Conservation (phyloP, 129 eudicot species). For the Rutidosis leptorrhynchoides region DNA sequence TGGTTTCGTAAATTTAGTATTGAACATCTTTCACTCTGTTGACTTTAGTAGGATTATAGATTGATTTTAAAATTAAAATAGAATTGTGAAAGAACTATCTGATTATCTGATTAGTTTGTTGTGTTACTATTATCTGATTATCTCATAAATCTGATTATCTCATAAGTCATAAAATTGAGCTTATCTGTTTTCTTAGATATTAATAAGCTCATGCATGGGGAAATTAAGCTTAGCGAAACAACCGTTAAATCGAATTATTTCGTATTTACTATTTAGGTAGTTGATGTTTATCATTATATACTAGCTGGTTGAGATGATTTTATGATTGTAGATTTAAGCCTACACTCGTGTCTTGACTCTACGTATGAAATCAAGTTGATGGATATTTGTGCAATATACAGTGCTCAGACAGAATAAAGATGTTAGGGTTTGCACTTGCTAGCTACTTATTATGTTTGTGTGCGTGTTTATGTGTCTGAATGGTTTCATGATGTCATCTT, state of each 20-base stretch:
- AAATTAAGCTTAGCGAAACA: neutral
- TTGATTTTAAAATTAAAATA: neutral
- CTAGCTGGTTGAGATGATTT: neutral
- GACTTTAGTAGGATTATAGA: neutral
- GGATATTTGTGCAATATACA: neutral
- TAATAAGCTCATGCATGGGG: neutral
- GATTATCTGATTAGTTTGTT: neutral
- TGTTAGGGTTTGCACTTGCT: neutral
- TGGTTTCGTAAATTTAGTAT: neutral
- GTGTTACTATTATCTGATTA: neutral
- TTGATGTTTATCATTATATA: neutral
- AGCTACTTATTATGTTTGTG: neutral
- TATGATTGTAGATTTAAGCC: neutral
- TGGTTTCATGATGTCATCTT: neutral
- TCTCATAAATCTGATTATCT: neutral
- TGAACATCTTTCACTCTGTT: neutral
- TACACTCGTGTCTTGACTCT: neutral
- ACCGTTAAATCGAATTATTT: neutral
- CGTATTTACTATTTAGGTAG: neutral
- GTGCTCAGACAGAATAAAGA: neutral
- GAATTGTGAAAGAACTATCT: neutral
- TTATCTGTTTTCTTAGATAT: no score
- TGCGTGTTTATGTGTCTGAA: neutral
- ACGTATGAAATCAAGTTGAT: neutral
- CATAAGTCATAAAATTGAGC: neutral